Percentiles rank a stretch among this genome's conserved stretches.
Conservation (phyloP, 257 asterid genomes). For the Avicennia marina region DNA sequence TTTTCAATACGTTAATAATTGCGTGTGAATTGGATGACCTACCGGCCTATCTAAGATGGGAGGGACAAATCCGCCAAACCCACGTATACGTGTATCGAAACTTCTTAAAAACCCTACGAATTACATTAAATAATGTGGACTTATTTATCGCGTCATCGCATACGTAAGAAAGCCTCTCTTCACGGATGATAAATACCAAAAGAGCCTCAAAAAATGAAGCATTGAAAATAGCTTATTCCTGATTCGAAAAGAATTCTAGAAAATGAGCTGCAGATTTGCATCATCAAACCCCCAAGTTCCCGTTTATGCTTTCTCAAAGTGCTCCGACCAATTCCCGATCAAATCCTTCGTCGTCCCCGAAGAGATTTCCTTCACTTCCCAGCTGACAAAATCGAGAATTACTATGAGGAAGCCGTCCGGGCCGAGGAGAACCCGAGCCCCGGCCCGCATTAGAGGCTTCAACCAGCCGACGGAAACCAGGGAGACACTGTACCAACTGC, state of each 20-base stretch:
- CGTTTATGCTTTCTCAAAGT: not conserved
- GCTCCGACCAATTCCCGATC: no score
- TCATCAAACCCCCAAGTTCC: not conserved
- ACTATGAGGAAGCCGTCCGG: not conserved
- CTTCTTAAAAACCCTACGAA: not conserved
- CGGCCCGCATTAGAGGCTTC: constrained; percentile 15
- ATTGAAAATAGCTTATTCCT: no score
- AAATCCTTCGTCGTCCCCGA: no score
- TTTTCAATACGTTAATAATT: no score
- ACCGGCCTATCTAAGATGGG: no score
- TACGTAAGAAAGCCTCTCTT: not conserved
- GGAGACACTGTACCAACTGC: constrained; percentile 43
- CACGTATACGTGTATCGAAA: not conserved
- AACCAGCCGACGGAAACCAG: constrained; percentile 17
- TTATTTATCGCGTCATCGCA: not conserved
- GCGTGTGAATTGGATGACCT: no score
- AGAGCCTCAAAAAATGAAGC: not conserved
- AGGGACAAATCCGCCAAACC: no score
- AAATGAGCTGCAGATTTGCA: constrained; percentile 8
- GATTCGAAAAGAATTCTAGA: no score
- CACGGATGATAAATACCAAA: not conserved
- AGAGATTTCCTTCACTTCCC: no score
- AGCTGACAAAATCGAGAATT: no score
- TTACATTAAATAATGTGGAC: not conserved
- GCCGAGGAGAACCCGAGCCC: constrained; percentile 9